Conservation (phyloP, 306 rosid species). For the Sphenostylis stenocarpa region DNA sequence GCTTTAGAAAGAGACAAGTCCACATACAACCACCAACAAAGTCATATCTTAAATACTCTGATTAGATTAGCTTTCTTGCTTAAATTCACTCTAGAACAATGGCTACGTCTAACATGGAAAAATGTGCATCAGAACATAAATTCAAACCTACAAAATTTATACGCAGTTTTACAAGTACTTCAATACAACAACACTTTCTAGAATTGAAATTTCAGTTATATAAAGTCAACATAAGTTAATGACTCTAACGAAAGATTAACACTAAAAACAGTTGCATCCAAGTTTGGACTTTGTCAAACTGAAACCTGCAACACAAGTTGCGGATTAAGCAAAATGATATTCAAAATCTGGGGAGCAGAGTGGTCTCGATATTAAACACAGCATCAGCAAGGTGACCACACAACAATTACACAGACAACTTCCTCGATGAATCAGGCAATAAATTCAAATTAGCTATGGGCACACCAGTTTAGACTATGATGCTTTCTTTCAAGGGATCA, state of each 20-base stretch:
- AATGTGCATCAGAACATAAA: no score
- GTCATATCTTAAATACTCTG: no score
- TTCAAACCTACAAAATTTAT: no score
- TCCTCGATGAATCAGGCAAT: not conserved
- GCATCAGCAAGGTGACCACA: no score
- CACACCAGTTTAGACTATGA: not conserved
- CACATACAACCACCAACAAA: no score
- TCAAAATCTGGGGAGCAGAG: no score
- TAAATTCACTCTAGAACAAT: no score
- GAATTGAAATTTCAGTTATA: not conserved
- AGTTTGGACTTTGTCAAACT: not conserved
- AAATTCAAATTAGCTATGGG: conserved; percentile 17
- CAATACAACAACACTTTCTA: not conserved
- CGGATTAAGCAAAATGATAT: not conserved
- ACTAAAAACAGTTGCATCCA: not conserved
- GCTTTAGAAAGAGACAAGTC: no score
- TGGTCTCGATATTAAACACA: no score
- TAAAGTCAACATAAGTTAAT: not conserved
- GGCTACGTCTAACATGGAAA: no score
- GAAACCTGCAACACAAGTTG: not conserved
- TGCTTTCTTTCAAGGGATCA: not conserved
- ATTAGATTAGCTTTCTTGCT: no score
- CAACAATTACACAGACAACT: not conserved
- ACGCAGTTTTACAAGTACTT: no score
- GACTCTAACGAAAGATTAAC: not conserved